Evolutionary conservation across 345 rosid genomes (phyloP).

Genomic region (Bruguiera sexangula): DNA sequence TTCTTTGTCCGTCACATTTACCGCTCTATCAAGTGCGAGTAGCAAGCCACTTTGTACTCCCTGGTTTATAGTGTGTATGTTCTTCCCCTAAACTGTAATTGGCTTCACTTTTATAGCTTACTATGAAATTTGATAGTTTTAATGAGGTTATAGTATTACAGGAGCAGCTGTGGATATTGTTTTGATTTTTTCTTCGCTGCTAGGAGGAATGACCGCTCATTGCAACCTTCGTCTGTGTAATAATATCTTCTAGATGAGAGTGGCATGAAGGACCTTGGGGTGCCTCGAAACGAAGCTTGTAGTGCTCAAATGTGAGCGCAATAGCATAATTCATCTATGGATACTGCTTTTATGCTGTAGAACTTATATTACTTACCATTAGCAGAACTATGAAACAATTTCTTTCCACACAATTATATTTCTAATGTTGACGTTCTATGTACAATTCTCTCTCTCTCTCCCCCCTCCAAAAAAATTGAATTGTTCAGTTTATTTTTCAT

Average conservation of each 20-base stretch:
- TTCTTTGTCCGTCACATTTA: conserved; percentile 77
- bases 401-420: too few relatives aligned
- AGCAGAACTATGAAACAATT: too few relatives aligned
- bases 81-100: neutral
- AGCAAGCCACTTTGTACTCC: conserved; percentile 13
- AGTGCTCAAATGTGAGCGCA: neutral
- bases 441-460: too few relatives aligned
- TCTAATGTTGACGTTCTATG: too few relatives aligned
- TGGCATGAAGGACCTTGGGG: neutral
- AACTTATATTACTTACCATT: too few relatives aligned
- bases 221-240: neutral
- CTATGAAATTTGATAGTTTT: neutral
- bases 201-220: neutral
- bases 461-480: too few relatives aligned
- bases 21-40: conserved; percentile 78
- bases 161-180: neutral
- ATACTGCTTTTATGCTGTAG: neutral
- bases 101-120: neutral
- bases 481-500: too few relatives aligned
- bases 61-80: neutral
- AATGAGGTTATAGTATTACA: neutral
- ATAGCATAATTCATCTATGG: neutral
- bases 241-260: neutral
- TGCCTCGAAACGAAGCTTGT: neutral
- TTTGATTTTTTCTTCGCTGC: neutral